Percentiles rank a stretch among this genome's conserved stretches.
These are phyloP conservation scores for Phascolomyces articulosus DNA, from an alignment of 371 early-diverging fungal genomes.

Conservation along the genomic window DNA sequence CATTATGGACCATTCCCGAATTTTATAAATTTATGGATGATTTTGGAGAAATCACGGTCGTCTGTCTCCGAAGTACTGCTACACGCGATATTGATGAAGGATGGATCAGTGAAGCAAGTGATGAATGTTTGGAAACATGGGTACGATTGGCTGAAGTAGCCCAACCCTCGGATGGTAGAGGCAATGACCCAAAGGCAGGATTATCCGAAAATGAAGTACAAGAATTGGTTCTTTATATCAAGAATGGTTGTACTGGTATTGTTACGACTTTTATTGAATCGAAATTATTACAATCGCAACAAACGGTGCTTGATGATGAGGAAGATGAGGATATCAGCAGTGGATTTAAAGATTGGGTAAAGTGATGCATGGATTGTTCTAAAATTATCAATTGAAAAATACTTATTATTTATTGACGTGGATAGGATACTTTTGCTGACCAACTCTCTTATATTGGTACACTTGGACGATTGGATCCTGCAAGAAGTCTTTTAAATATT, in stretches of 20 bases:
- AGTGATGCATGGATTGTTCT: too few species aligned
- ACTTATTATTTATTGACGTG: not conserved
- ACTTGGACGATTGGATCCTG: slow-evolving; percentile 65
- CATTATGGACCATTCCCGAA: slow-evolving; percentile 57
- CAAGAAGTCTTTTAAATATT: slow-evolving; percentile 50
- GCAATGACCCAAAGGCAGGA: slow-evolving; percentile 13
- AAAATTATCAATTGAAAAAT: too few species aligned
- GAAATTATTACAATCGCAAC: slow-evolving; percentile 64
- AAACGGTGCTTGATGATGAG: slow-evolving; percentile 55
- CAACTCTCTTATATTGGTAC: slow-evolving; percentile 72
- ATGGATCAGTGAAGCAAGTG: slow-evolving; percentile 71
- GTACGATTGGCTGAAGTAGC: slow-evolving; percentile 53
- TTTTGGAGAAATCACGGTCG: slow-evolving; percentile 63
- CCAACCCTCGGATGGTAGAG: slow-evolving; percentile 29
- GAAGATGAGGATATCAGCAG: slow-evolving; percentile 63
- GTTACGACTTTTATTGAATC: slow-evolving; percentile 71
- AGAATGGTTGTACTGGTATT: slow-evolving; percentile 57
- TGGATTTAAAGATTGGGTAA: slow-evolving; percentile 69
- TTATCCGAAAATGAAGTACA: slow-evolving; percentile 18
- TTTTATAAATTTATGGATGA: slow-evolving; percentile 67
- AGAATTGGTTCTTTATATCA: slow-evolving; percentile 54
- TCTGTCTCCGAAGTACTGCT: slow-evolving; percentile 60
- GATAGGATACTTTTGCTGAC: slow-evolving; percentile 71
- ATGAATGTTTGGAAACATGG: slow-evolving; percentile 75
- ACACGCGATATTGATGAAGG: slow-evolving; percentile 50